Percentiles rank a stretch among this genome's conserved stretches.
These are phyloP conservation scores for Aureobasidium sp. DNA, from an alignment of 2,329 filamentous ascomycete species.

Conservation along the genomic window DNA sequence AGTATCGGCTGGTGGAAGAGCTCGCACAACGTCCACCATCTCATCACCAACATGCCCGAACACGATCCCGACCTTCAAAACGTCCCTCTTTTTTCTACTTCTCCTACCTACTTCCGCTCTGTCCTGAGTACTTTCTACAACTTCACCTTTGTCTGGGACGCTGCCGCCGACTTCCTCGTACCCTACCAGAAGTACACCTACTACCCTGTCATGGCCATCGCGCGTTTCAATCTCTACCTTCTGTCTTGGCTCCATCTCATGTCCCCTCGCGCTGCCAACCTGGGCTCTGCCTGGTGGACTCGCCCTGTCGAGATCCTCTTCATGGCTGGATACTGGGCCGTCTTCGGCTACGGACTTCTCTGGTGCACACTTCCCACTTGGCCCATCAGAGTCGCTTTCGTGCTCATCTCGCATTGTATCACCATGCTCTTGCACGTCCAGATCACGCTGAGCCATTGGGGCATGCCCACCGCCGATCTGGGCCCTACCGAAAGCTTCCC, in stretches of 20 bases:
- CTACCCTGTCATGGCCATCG: conserved; percentile 71
- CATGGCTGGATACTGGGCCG: conserved; percentile 73
- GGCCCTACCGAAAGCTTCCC: conserved; percentile 58
- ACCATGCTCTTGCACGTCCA: conserved; percentile 63
- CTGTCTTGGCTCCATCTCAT: conserved; percentile 73
- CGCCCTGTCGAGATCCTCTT: conserved; percentile 70
- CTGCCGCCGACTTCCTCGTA: conserved; percentile 59
- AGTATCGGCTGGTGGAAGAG: conserved; percentile 63
- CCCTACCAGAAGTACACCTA: conserved; percentile 74
- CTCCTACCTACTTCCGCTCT: conserved; percentile 66
- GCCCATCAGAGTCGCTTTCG: conserved; percentile 60
- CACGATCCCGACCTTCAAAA: conserved; percentile 42
- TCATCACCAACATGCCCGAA: conserved; percentile 54
- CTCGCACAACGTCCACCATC: conserved; percentile 59
- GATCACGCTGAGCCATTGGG: conserved; percentile 64
- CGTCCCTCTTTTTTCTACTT: conserved; percentile 80
- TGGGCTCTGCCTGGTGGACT: conserved; percentile 75
- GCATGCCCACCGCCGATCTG: conserved; percentile 58
- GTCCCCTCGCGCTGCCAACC: conserved; percentile 58
- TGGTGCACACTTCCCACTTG: conserved; percentile 63
- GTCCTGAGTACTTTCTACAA: conserved; percentile 78
- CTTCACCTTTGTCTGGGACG: conserved; percentile 68
- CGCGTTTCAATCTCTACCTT: conserved; percentile 78
- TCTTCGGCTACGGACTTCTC: conserved; percentile 76
- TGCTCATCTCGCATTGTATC: conserved; percentile 55